phyloP scores from a whole-genome alignment of 805 yeast species.

The Myxozyma neglecta region DNA sequence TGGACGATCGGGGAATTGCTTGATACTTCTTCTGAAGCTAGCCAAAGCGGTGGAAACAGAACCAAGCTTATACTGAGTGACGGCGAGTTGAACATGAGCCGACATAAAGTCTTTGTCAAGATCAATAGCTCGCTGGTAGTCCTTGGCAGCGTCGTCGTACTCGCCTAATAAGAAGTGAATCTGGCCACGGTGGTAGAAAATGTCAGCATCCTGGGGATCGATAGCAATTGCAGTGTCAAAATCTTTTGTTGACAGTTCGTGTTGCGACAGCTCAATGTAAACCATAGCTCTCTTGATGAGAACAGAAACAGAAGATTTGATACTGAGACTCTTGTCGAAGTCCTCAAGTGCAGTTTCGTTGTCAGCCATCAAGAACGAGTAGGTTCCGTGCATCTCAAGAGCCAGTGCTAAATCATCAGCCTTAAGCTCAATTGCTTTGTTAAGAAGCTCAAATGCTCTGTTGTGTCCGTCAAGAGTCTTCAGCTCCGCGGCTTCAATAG shows the following conservation, averaged over 20 bases:
- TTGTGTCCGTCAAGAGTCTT: slow-evolving; percentile 62
- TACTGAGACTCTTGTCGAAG: slow-evolving; percentile 62
- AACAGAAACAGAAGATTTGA: slow-evolving; percentile 72
- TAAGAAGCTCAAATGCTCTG: slow-evolving; percentile 54
- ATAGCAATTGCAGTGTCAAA: slow-evolving; percentile 69
- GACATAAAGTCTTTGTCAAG: slow-evolving; percentile 74
- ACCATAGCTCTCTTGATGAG: slow-evolving; percentile 79
- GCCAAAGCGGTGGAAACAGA: slow-evolving; percentile 26
- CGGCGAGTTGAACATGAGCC: slow-evolving; percentile 89
- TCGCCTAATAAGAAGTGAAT: slow-evolving; percentile 78
- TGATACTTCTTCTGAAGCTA: slow-evolving; percentile 41
- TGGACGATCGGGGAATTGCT: slow-evolving; percentile 79
- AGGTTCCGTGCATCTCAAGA: slow-evolving; percentile 78
- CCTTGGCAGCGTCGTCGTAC: slow-evolving; percentile 65
- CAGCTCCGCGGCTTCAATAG: slow-evolving; percentile 36
- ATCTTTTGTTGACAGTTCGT: slow-evolving; percentile 59
- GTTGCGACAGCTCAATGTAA: slow-evolving; percentile 73
- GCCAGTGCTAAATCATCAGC: slow-evolving; percentile 60
- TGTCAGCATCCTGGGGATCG: slow-evolving; percentile 73
- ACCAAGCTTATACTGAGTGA: slow-evolving; percentile 68
- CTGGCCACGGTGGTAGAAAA: slow-evolving; percentile 94
- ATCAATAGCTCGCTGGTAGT: slow-evolving; percentile 74
- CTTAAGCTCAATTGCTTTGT: slow-evolving; percentile 36
- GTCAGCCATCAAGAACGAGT: slow-evolving; percentile 77
- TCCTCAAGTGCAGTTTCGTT: slow-evolving; percentile 62